Percentiles rank a stretch among this genome's conserved stretches.
Conservation (phyloP, 2,329 filamentous ascomycete genomes). For the Trichophaea hybrida region DNA sequence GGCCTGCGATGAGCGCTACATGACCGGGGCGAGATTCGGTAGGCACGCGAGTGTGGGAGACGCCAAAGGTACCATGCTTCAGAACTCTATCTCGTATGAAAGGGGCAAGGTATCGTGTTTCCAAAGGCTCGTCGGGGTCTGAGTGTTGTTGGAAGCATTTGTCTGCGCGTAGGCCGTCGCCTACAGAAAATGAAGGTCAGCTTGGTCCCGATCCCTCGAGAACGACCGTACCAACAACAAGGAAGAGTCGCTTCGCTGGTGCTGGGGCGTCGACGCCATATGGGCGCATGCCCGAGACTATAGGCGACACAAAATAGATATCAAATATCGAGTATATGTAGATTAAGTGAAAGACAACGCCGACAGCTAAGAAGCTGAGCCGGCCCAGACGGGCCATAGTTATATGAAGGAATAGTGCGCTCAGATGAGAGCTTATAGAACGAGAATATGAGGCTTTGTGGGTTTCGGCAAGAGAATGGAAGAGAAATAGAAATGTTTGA, state of each 20-base stretch:
- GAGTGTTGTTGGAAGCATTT: constrained; percentile 92
- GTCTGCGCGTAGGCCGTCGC: constrained; percentile 87
- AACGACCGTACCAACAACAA: constrained; percentile 63
- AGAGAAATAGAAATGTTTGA: background rate
- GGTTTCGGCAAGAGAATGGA: background rate
- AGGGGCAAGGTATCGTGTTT: constrained; percentile 66
- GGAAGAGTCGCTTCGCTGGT: constrained; percentile 76
- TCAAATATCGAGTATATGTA: constrained; percentile 96
- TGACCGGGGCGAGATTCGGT: constrained; percentile 94
- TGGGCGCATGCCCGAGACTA: constrained; percentile 86
- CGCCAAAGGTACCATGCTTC: constrained; percentile 83
- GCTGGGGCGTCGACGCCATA: constrained; percentile 57
- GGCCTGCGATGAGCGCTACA: constrained; percentile 86
- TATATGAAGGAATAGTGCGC: constrained; percentile 6
- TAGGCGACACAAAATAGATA: constrained; percentile 95
- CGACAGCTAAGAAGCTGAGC: constrained; percentile 72
- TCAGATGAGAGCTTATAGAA: background rate
- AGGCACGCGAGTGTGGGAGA: constrained; percentile 90
- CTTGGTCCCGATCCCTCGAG: background rate
- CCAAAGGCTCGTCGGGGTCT: constrained; percentile 47
- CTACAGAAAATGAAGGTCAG: constrained; percentile 32
- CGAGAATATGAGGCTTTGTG: background rate
- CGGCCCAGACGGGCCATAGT: constrained; percentile 35
- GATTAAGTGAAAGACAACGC: constrained; percentile 80
- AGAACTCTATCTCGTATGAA: constrained; percentile 82